A percentile compares a stretch with the other conserved stretches of the same genome.
Conservation (phyloP, 352 stramenopile species). For the Phytophthora rubi region DNA sequence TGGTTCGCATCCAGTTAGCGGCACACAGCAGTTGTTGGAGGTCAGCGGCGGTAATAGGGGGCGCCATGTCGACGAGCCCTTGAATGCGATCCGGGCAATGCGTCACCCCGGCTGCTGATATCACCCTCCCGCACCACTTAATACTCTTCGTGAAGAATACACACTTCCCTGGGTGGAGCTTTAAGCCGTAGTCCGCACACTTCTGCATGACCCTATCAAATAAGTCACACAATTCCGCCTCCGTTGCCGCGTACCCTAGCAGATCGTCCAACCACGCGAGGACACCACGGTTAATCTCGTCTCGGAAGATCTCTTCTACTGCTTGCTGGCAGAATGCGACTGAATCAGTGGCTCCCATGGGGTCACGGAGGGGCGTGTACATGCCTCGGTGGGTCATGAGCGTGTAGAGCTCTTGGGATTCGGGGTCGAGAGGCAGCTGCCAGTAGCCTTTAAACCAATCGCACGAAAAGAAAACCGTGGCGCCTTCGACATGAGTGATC, state of each 20-base stretch:
- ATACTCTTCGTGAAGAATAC: conserved; percentile 24
- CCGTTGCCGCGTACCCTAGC: conserved; percentile 3
- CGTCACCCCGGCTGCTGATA: conserved; percentile 7
- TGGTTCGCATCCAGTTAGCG: conserved; percentile 7
- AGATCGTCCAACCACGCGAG: conserved; percentile 11
- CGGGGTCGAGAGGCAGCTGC: conserved; percentile 7
- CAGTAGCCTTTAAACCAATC: conserved; percentile 31
- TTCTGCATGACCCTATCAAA: conserved; percentile 6
- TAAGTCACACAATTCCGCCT: conserved; percentile 1
- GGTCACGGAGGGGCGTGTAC: conserved; percentile 20
- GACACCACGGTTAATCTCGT: conserved; percentile 2
- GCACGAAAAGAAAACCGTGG: conserved; percentile 24
- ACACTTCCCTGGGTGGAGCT: conserved; percentile 16
- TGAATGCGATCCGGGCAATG: conserved; percentile 25
- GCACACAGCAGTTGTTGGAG: conserved; percentile 9
- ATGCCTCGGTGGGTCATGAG: conserved; percentile 10
- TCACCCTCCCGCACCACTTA: conserved; percentile 25
- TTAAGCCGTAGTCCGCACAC: conserved; percentile 15
- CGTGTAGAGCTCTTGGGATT: conserved; percentile 18
- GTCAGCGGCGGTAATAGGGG: background rate
- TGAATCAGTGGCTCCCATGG: conserved; percentile 25
- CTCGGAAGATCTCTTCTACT: conserved; percentile 8
- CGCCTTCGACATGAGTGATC: conserved; percentile 20
- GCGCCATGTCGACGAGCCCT: conserved; percentile 11
- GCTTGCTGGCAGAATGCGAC: conserved; percentile 15